Percentiles rank a stretch among this genome's conserved stretches.
Conservation (phyloP, 768 basidiomycete genomes). For the Lactifluus hygrophoroides region DNA sequence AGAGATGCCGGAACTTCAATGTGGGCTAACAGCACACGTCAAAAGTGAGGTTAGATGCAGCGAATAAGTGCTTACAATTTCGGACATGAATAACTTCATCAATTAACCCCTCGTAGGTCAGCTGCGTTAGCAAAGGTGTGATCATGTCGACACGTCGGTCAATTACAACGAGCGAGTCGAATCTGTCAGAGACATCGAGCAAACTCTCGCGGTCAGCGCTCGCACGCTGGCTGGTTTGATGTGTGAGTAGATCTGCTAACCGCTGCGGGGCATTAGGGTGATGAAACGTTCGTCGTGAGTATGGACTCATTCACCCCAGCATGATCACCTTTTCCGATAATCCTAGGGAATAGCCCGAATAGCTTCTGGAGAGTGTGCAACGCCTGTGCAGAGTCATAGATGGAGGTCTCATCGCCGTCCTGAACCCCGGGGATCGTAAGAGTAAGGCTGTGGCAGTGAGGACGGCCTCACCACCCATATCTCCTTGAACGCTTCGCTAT, state of each 20-base stretch:
- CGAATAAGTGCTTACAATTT: constrained; percentile 54
- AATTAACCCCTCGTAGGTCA: constrained; percentile 93
- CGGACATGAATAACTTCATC: constrained; percentile 88
- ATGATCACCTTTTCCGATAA: constrained; percentile 88
- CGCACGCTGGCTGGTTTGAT: constrained; percentile 41
- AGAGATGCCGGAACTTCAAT: constrained; percentile 73
- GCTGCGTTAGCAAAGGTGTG: constrained; percentile 88
- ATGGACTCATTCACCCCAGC: constrained; percentile 50
- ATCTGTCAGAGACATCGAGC: constrained; percentile 43
- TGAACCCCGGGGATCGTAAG: constrained; percentile 26
- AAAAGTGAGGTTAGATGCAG: neutral
- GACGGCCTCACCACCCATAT: constrained; percentile 71
- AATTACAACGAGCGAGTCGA: constrained; percentile 83
- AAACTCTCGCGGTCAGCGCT: constrained; percentile 34
- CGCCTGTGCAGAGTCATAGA: constrained; percentile 86
- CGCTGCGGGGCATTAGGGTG: constrained; percentile 39
- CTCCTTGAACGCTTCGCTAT: constrained; percentile 78
- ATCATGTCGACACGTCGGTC: constrained; percentile 93
- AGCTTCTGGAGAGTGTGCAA: constrained; percentile 73
- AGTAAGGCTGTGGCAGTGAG: neutral
- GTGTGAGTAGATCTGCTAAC: constrained; percentile 61
- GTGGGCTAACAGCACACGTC: constrained; percentile 42
- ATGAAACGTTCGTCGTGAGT: neutral
- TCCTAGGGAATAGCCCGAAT: constrained; percentile 85
- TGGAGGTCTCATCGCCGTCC: constrained; percentile 89